A percentile compares a stretch with the other conserved stretches of the same genome.
Evolutionary conservation across 2,329 filamentous ascomycete species (phyloP).

Genomic region (Aureobasidium vineae): DNA sequence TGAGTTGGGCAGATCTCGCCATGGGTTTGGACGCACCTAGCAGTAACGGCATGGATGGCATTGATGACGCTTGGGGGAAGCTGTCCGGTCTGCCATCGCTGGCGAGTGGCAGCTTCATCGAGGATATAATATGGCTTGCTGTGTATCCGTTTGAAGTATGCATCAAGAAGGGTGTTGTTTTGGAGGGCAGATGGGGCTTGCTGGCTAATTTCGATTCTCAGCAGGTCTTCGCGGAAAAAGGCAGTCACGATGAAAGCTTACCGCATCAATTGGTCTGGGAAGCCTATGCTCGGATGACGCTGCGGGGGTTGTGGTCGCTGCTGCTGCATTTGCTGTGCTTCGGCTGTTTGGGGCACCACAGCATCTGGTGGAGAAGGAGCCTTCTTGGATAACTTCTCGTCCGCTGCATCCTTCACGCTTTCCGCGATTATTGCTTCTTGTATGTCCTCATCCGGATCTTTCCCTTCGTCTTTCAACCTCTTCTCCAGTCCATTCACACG

Average conservation of each 20-base stretch:
- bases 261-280: slow-evolving; percentile 19
- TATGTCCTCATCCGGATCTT: slow-evolving; percentile 30
- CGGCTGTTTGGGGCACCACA: neutral
- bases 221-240: neutral
- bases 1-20: slow-evolving; percentile 45
- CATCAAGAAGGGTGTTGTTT: slow-evolving; percentile 55
- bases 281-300: slow-evolving; percentile 22
- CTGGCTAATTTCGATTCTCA: slow-evolving; percentile 21
- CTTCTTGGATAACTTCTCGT: slow-evolving; percentile 24
- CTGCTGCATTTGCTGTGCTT: slow-evolving; percentile 11
- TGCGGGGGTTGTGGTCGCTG: slow-evolving; percentile 7
- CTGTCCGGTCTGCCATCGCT: slow-evolving; percentile 67
- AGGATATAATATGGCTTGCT: slow-evolving; percentile 79
- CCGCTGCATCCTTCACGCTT: slow-evolving; percentile 17
- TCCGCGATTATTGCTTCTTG: slow-evolving; percentile 10
- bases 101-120: slow-evolving; percentile 71
- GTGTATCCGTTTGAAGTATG: slow-evolving; percentile 76
- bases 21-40: slow-evolving; percentile 49
- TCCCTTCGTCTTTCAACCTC: slow-evolving; percentile 61
- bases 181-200: slow-evolving; percentile 21
- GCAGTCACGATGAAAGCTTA: slow-evolving; percentile 11
- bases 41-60: slow-evolving; percentile 53
- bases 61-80: slow-evolving; percentile 54
- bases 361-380: neutral
- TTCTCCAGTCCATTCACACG: slow-evolving; percentile 82